Evolutionary conservation across 1,139 yeast genomes (phyloP), one percentile per base, ranked within the genome.

Genomic region (Geotrichum histeridarum): DNA sequence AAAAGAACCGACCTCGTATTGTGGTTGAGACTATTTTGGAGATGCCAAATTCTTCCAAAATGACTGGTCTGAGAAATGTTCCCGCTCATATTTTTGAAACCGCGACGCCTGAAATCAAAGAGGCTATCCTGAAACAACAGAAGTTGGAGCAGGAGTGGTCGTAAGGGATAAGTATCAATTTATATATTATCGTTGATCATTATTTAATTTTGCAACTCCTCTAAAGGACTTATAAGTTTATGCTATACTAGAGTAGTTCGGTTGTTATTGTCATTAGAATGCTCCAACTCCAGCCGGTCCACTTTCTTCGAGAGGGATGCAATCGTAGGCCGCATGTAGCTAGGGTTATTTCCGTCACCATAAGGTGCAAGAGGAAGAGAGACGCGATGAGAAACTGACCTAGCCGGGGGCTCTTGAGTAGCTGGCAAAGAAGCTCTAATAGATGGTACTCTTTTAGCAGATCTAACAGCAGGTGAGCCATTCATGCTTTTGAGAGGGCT

Each of bases 51-150:
- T 60, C 62, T 37, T 9, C 61, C 8, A 79, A 76, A 59, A 71
- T 74, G 27, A 86, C 95, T 0, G 95, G 95, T 0, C 74, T 90
- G 61, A 70, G 70, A 3, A 73, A 77, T 54, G 81, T 90, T 0
- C 81, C 86, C 1, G 64, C 70, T 14, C 81, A 77, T 14, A 64
- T 88, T 1, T 83, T 82, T 60, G 82, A 77, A 39, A 33, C 46
- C 8, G 58, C 35, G 8, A 15, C 79, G 8, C 83, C 80, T 54
- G 84, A 81, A 4, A 73, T 80, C 12, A 78, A 75, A 64, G 61
- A 71, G 41, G 95, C 91, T 0, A 85, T 89, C 54, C 63, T 79
- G 51, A 77, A 75, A 46, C 96, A 89, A 22, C 55, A 53, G 42
- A 41, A 36, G 15, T 22, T 49, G 12, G 55, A 53, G 32, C 42